Conservation (phyloP, 768 basidiomycete genomes). For the Pilatotrama ljubarskyi region DNA sequence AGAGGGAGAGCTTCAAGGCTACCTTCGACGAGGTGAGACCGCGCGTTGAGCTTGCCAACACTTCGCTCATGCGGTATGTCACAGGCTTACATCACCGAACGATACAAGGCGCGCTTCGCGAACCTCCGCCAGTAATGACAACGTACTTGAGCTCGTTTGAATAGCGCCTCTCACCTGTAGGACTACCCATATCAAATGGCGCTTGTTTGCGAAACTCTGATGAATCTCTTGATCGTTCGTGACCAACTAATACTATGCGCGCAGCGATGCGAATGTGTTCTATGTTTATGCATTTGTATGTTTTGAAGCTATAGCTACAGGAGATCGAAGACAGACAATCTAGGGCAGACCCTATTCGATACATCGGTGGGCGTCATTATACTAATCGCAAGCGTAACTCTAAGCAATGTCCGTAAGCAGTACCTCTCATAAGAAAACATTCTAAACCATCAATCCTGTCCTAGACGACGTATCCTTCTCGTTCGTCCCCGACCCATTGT, state of each 20-base stretch:
- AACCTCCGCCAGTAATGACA: not conserved
- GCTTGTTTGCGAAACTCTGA: too few relatives aligned
- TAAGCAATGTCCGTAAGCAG: not conserved
- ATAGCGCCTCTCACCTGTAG: not conserved
- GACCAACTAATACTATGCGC: too few relatives aligned
- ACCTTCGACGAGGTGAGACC: constrained; percentile 54
- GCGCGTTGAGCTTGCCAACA: not conserved
- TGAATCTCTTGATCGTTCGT: too few relatives aligned
- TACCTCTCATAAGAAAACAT: not conserved
- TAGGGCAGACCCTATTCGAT: not conserved
- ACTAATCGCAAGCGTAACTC: not conserved
- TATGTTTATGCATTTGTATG: not conserved
- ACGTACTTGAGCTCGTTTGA: not conserved
- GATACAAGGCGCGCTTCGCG: constrained; percentile 23
- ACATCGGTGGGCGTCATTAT: not conserved
- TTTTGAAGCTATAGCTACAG: not conserved
- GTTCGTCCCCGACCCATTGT: not conserved
- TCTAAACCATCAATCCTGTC: constrained; percentile 4
- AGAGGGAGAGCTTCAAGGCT: constrained; percentile 52
- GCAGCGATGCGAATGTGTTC: not conserved
- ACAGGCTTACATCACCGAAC: constrained; percentile 26
- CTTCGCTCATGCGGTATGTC: not conserved
- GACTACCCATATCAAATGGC: not conserved
- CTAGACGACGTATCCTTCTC: constrained; percentile 1
- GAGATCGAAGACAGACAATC: not conserved